Base-by-base conservation (phyloP, 2,329 filamentous ascomycete genomes). In the Acrocalymma vagum region DNA sequence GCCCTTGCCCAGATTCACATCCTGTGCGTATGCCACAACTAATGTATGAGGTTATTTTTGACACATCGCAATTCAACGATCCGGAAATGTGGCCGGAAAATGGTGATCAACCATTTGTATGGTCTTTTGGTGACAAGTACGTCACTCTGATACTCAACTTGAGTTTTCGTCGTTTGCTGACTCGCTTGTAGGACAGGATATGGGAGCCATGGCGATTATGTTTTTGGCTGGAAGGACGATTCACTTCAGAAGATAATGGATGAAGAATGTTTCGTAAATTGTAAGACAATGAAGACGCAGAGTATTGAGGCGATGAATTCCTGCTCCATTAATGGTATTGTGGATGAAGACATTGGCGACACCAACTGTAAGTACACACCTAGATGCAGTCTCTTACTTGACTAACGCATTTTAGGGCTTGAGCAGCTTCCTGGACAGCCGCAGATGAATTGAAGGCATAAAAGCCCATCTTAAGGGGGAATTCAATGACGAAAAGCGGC, bases 221-320 rank as follows among this genome's bases (percentile, higher is more conserved):
- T 79, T 42, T 79, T 79, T 56, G 77, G 77, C 40, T 79, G 76
- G 77, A 73, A 78, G 57, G 73, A 67, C 45, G 66, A 78, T 56
- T 63, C 71, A 8, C 71, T 79, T 30, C 77, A 79, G 60, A 73
- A 55, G 31, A 54, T 58, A 16, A 41, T 63, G 50, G 56, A 63
- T 20, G 78, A 72, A 53, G 51, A 50, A 23, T 62, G 58, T 38
- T 62, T 67, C 76, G 56, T 61, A 11, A 34, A 51, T 21, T 62
- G 77, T 59, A 55, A 70, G 22, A 61, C 60, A 10, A 71, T 79
- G 58, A 73, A 70, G 31, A 72, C 70, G 42, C 76, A 78, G 65
- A 58, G 67, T 20, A 68, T 77, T 26, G 71, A 70, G 22, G 56
- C 62, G 43, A 78, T 77, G 69, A 78, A 73, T 52, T 61, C 69